Percentiles rank a stretch among this genome's conserved stretches.
Conservation (phyloP, 768 basidiomycete species). For the Agaricus sinodeliciosus region DNA sequence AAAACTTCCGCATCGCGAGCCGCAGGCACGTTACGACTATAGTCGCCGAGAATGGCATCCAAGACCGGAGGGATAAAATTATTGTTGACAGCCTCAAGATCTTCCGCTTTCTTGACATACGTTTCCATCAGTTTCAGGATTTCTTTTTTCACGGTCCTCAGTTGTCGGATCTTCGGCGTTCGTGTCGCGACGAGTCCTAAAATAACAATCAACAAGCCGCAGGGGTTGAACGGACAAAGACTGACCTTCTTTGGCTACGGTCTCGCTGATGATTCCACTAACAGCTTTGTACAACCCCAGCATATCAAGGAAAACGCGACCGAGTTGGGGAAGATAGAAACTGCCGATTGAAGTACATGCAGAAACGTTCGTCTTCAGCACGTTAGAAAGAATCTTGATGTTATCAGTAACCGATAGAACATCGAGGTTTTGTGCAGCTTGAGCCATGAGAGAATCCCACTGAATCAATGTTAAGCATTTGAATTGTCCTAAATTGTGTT, state of each 20-base stretch:
- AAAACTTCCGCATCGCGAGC: constrained; percentile 96
- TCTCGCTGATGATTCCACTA: constrained; percentile 92
- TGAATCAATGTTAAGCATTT: constrained; percentile 22
- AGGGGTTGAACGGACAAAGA: neutral
- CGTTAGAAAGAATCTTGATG: constrained; percentile 94
- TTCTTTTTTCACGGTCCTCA: constrained; percentile 98
- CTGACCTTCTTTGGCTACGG: constrained; percentile 78
- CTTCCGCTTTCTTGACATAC: constrained; percentile 95
- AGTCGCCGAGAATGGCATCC: constrained; percentile 97
- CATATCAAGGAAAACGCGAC: constrained; percentile 96
- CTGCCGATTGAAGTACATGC: constrained; percentile 96
- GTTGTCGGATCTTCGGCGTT: constrained; percentile 90
- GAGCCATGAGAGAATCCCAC: constrained; percentile 98
- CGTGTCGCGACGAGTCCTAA: constrained; percentile 88
- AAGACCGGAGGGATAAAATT: constrained; percentile 93
- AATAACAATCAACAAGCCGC: constrained; percentile 9
- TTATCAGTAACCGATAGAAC: constrained; percentile 88
- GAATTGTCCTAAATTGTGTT: neutral
- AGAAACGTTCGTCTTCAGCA: constrained; percentile 97
- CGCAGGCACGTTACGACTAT: constrained; percentile 87
- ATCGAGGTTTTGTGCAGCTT: constrained; percentile 89
- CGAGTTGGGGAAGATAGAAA: constrained; percentile 96
- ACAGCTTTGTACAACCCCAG: constrained; percentile 96
- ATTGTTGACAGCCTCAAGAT: constrained; percentile 85
- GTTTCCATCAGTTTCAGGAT: constrained; percentile 96